Percentiles rank a stretch among this genome's conserved stretches.
Conservation (phyloP, 2,329 filamentous ascomycete species). For the Aureobasidium sp. region DNA sequence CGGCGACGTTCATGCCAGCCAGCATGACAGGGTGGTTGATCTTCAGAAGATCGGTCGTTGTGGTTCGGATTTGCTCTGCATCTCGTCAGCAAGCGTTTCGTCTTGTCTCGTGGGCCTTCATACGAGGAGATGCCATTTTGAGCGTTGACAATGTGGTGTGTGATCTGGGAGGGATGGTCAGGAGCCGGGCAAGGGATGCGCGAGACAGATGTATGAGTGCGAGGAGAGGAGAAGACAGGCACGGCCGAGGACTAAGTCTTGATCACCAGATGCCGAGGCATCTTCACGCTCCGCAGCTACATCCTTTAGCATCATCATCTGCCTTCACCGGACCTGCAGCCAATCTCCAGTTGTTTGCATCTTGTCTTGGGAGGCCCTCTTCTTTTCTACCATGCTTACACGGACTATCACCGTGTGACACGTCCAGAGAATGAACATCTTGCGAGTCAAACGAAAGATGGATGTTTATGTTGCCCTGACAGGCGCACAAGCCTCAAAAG, state of each 20-base stretch:
- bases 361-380: no score
- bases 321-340: not conserved
- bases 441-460: not conserved
- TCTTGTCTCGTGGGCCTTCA: constrained; percentile 33
- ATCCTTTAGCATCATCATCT: not conserved
- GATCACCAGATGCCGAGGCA: constrained; percentile 13
- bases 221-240: constrained; percentile 1
- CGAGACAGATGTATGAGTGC: not conserved
- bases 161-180: constrained; percentile 12
- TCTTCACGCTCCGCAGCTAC: not conserved
- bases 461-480: not conserved
- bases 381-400: no score
- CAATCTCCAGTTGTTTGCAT: no score
- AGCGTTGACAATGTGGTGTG: not conserved
- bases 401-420: not conserved
- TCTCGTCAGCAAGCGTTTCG: constrained; percentile 24
- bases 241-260: constrained; percentile 8
- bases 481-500: not conserved
- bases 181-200: not conserved
- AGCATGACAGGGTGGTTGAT: constrained; percentile 96
- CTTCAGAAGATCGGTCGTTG: constrained; percentile 90
- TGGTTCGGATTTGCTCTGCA: constrained; percentile 80
- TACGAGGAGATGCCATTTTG: constrained; percentile 74
- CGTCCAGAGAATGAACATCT: no score
- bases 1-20: constrained; percentile 98